Evolutionary conservation across 2,329 filamentous ascomycete genomes (phyloP), one percentile per base, ranked within the genome.

Genomic region (Sporothrix brunneoviolacea): DNA sequence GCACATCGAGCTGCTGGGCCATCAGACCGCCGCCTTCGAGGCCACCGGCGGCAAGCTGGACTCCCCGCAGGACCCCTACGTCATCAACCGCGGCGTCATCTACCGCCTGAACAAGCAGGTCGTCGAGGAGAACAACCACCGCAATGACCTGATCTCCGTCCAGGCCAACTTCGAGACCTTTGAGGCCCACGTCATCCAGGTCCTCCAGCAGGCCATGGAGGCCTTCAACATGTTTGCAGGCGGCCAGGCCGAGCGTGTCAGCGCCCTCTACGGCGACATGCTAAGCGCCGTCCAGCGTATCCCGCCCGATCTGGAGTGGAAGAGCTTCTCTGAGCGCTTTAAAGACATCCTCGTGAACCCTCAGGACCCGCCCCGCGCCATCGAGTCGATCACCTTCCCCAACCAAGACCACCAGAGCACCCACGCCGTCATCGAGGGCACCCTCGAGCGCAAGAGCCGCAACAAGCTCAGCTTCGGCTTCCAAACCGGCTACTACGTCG

Each of bases 111-210:
- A 88, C 76, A 91, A 87, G 73, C 93, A 98, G 72, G 80, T 97
- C 32, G 74, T 88, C 41, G 89, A 95, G 64, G 93, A 98, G 73
- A 98, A 98, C 76, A 94, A 91, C 73, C 91, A 94, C 70, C 82
- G 85, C 57, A 88, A 95, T 64, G 93, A 98, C 64, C 78, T 97
- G 51, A 78, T 98, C 55, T 79, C 84, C 9, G 86, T 96, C n/a
- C 93, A 98, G 70, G 84, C 86, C 70, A 88, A 88, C 65, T 95
- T 97, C 65, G 75, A 84, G 51, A 76, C 83, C 33, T 98, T 97
- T 60, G 93, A 98, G 68, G 76, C 82, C 0, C 91, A 97, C 65
- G 74, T 97, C 50, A 70, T 98, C 48, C 76, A 86, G 63, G 87
- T 88, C 8, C 70, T 97, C 47, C 91, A 97, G 68, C 79, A 84